These are phyloP conservation scores for Suhomyces panamericanus DNA, from an alignment of 1,139 yeast genomes.

Conservation along the genomic window DNA sequence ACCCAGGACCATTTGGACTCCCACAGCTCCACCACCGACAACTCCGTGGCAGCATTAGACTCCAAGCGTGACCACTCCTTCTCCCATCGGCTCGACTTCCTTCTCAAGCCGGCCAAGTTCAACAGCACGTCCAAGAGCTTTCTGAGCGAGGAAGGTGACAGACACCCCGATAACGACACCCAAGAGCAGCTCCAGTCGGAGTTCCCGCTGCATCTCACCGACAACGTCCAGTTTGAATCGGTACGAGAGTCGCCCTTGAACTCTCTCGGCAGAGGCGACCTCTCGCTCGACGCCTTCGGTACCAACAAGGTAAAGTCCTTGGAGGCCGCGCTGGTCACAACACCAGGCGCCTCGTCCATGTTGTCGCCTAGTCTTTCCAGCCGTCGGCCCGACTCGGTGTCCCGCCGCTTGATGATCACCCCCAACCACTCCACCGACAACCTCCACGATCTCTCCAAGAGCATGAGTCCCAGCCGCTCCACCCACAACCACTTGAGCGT, in stretches of 20 bases:
- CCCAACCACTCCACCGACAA: constrained; percentile 25
- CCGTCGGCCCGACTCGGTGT: constrained; percentile 12
- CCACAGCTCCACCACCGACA: constrained; percentile 4
- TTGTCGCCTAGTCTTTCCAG: constrained; percentile 3
- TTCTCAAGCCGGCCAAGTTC: constrained; percentile 20
- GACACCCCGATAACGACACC: constrained; percentile 2
- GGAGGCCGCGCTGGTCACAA: constrained; percentile 12
- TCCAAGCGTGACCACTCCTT: constrained; percentile 13
- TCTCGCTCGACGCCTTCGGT: constrained; percentile 60
- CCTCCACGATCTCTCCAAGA: constrained; percentile 17
- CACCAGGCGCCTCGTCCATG: constrained; percentile 8
- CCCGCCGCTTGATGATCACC: constrained; percentile 16
- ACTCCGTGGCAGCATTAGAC: constrained; percentile 3
- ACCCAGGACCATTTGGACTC: constrained; percentile 6
- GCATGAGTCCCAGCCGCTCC: constrained; percentile 23
- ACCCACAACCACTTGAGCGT: constrained; percentile 20
- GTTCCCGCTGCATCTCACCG: constrained; percentile 17
- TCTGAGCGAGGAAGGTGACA: constrained; percentile 11
- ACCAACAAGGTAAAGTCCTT: constrained; percentile 5
- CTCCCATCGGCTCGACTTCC: constrained; percentile 20
- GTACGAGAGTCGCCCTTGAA: constrained; percentile 55
- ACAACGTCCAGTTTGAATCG: constrained; percentile 55
- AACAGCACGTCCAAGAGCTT: constrained; percentile 11
- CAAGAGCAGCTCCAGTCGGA: constrained; percentile 3
- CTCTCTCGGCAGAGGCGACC: constrained; percentile 72